These are phyloP conservation scores for Mycena indigotica DNA, from an alignment of 768 basidiomycete species.

Conservation along the genomic window DNA sequence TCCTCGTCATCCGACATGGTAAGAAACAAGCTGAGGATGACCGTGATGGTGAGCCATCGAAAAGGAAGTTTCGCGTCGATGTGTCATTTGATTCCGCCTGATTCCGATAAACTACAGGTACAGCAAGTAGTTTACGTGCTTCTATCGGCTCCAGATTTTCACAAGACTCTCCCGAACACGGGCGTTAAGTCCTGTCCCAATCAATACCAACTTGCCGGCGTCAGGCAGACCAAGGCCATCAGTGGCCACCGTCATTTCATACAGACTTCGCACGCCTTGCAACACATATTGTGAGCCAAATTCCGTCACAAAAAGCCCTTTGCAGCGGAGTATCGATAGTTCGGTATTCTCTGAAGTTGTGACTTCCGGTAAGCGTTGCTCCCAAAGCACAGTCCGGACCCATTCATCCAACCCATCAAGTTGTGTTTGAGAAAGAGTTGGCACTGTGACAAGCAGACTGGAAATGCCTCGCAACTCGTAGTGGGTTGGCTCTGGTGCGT, in stretches of 20 bases:
- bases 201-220: constrained; percentile 81
- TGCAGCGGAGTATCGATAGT: constrained; percentile 80
- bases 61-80: no score
- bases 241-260: constrained; percentile 65
- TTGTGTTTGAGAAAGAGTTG: constrained; percentile 51
- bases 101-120: no score
- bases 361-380: constrained; percentile 50
- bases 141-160: constrained; percentile 5
- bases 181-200: constrained; percentile 73
- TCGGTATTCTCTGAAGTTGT: constrained; percentile 18
- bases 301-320: constrained; percentile 70
- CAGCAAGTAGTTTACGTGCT: no score
- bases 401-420: constrained; percentile 70
- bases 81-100: no score
- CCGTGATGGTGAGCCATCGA: neutral
- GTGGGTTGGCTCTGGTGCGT: constrained; percentile 47
- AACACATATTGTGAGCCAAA: constrained; percentile 69
- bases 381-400: constrained; percentile 85
- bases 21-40: neutral
- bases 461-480: constrained; percentile 84
- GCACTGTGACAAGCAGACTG: constrained; percentile 71
- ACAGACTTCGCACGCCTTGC: constrained; percentile 90
- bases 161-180: constrained; percentile 57
- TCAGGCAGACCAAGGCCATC: constrained; percentile 54
- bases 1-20: constrained; percentile 6